A percentile compares a stretch with the other conserved stretches of the same genome.
Conservation (phyloP, 352 stramenopile genomes). For the Phytophthora aleatoria region DNA sequence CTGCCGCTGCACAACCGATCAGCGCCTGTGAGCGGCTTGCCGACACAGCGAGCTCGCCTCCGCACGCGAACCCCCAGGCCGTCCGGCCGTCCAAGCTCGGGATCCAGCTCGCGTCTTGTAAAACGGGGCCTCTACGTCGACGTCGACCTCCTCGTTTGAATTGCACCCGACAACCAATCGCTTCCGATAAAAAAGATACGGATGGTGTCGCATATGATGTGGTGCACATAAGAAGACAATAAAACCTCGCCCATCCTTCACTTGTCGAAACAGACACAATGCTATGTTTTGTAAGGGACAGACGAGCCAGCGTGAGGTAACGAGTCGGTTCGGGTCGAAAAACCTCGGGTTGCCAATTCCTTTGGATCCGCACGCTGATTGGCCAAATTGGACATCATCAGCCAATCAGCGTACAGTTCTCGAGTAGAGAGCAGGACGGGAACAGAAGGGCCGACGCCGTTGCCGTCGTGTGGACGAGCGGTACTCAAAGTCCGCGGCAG, state of each 20-base stretch:
- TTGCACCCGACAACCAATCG: conserved; percentile 34
- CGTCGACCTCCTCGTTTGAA: conserved; percentile 9
- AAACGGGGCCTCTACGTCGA: not conserved
- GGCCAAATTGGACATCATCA: not conserved
- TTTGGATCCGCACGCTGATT: conserved; percentile 11
- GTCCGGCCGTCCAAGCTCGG: not conserved
- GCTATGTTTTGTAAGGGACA: conserved; percentile 25
- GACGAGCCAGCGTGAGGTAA: conserved; percentile 28
- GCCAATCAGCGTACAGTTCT: conserved; percentile 17
- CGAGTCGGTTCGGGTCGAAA: conserved; percentile 27
- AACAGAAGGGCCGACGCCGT: conserved; percentile 8
- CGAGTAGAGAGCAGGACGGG: conserved; percentile 13
- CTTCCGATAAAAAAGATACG: conserved; percentile 31
- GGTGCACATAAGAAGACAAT: not conserved
- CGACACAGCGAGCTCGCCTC: not conserved
- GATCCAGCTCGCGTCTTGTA: not conserved
- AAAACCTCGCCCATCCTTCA: conserved; percentile 24
- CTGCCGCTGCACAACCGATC: not conserved
- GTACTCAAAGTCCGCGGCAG: conserved; percentile 4
- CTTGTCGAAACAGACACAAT: conserved; percentile 21
- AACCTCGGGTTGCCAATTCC: conserved; percentile 7
- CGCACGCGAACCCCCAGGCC: not conserved
- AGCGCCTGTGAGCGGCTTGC: not conserved
- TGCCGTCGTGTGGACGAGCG: conserved; percentile 24
- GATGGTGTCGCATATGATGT: conserved; percentile 26